Evolutionary conservation across 2,329 filamentous ascomycete species (phyloP), one percentile per base, ranked within the genome.

Genomic region (Pezicula radicicola): DNA sequence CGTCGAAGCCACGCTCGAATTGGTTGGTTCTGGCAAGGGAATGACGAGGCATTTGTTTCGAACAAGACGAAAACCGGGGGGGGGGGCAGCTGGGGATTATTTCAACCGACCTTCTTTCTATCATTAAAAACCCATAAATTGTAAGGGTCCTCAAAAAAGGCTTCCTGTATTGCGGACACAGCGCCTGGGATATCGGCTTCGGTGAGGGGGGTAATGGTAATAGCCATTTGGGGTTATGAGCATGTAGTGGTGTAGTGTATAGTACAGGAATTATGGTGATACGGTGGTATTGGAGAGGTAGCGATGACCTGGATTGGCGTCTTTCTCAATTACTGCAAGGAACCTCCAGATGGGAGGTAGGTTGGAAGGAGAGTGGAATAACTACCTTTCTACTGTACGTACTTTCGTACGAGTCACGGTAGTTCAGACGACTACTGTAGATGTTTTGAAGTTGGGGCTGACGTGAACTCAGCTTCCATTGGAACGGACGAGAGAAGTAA

Each of bases 91-190:
- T 27, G 27, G 30, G 9, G 30, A 33, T 33, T 33, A 33, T 9
- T 33, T 33, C 30, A 13, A 33, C 71, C 57, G 68, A 80, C 82
- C 65, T 81, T 81, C 28, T 72, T 68, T 41, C 75, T 73, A 61
- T 86, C 80, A 30, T 75, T 71, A 54, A 82, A 88, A 7, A 84
- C 76, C 84, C 84, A 88, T 18, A 72, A 70, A 60, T 83, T 84
- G 62, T 87, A 88, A 0, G 85, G 85, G 60, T 88, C 85, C 10
- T 83, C 75, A 6, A 75, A 78, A 63, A 88, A 88, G 0, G 84
- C 84, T 60, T 79, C 73, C 61, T 89, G 85, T 45, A 88, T 83
- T 42, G 82, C 85, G 37, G 79, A 75, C 47, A 88, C 79, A 19
- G 82, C 83, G 7, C 78, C 81, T 25, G 83, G 76, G 48, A 88